Base-by-base conservation (phyloP, 1,284 basidiomycete genomes). In the Kwoniella shivajii region DNA sequence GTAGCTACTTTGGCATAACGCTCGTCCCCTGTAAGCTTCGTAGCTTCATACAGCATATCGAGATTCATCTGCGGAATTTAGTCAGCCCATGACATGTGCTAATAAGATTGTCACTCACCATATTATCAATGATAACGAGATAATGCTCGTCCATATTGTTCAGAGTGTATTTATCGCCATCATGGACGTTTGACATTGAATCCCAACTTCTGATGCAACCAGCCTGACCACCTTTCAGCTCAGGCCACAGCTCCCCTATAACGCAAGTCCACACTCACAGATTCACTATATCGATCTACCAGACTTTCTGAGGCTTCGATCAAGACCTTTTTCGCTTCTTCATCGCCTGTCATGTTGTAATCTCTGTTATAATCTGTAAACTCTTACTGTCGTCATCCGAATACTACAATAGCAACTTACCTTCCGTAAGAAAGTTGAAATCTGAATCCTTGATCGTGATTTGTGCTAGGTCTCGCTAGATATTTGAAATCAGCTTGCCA, bases 51-150 rank as follows among this genome's bases (percentile, higher is more conserved):
- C 47, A 75, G 45, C 43, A 75, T 54, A 52, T 73, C 72, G 6
- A 75, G 68, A 50, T 75, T 75, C 72, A 75, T 75, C 69, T 73
- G 47, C 14, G 18, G 4, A 14, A 53, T 20, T 9, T 27, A 1
- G 3, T 34, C 26, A 16, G 46, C 7, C 3, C n/a, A 1, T 16
- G 18, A 16, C 27, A 31, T 11, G 18, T n/a, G 22, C 16, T 14
- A 24, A 16, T 16, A 27, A 48, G 18, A 26, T 26, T 20, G 30
- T 6, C 2, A 63, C 66, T 44, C 46, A 69, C 71, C 68, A 75
- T 71, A 53, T 73, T 75, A 63, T 75, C 73, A 37, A 75, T 73
- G 54, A 75, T 75, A 16, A 66, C 65, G 13, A 75, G 55, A 58
- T 63, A 74, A 52, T 75, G 73, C 55, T 72, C 62, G 43, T 71